Evolutionary conservation across 805 yeast genomes (phyloP), one percentile per base, ranked within the genome.

Genomic region (Cyberlindnera sargentensis): DNA sequence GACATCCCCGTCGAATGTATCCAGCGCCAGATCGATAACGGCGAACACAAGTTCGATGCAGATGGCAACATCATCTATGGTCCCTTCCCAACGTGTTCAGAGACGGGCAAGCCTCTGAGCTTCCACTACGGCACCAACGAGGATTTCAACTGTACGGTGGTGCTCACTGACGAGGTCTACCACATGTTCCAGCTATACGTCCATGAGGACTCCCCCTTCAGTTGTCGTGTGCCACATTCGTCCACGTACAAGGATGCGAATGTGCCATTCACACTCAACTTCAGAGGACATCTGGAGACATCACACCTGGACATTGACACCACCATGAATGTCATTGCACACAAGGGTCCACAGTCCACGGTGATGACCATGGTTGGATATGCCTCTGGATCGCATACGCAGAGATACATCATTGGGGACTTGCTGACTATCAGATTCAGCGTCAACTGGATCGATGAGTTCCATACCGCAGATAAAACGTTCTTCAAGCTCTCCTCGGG

Each of bases 161-260:
- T 63, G 5, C 70, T 84, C 39, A 68, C 74, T 10, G 91, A 84
- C 59, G 82, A 80, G 50, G 54, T 78, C 34, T 84, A 74, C 57
- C 93, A 84, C 56, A 58, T 84, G 46, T 81, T 84, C 60, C 91
- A 84, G 63, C 66, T 84, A 38, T 84, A 84, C 57, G 66, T 84
- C 36, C 93, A 84, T 60, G 83, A 84, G 57, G 93, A 84, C 58
- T 79, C 75, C 7, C 7, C 93, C 28, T 77, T 80, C 56, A 73
- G 84, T 38, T 84, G 93, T 60, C 67, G 82, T 43, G 51, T 82
- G 8, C 83, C 84, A 4, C 60, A 76, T 45, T 63, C 73, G 20
- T 46, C 41, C 33, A 41, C 55, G 1, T 30, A 65, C 65, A 32
- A 63, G 35, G 65, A 71, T 31, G 70, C 50, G 2, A 50, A 36